Evolutionary conservation across 1,139 yeast genomes (phyloP), one percentile per base, ranked within the genome.

Genomic region (Lodderomyces jiufengensis): DNA sequence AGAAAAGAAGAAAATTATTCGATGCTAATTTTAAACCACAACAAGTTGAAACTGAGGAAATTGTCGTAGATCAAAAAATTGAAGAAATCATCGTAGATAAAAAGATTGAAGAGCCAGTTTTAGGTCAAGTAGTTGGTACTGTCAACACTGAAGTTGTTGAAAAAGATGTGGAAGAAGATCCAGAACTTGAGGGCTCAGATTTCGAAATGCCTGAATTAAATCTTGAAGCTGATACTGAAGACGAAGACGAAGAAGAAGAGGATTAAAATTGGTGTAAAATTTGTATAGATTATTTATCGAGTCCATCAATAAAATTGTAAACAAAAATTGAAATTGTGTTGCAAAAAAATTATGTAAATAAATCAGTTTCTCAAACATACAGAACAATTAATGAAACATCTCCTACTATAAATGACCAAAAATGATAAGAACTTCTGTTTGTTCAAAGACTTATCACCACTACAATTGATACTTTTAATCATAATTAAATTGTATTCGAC

Each of bases 201-300:
- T 71, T 78, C 40, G 84, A 76, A 43, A 75, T 78, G 41, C 84
- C 84, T 38, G 77, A 70, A 23, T 49, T 76, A 29, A 38, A 40
- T 27, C 15, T 38, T 16, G 44, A 42, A 25, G 41, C 35, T 25
- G 36, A 32, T 14, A 26, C 43, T 7, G 41, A 39, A 28, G 42
- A 39, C 23, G 43, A 41, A 31, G 35, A 21, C 11, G 35, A 32
- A 10, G 35, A 32, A 10, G 24, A 32, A 18, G 20, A 18, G n/a
- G n/a, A n/a, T n/a, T n/a, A n/a, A n/a, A n/a, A n/a, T n/a, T n/a
- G n/a, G n/a, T n/a, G n/a, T n/a, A n/a, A n/a, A n/a, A n/a, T n/a
- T n/a, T n/a, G n/a, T n/a, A n/a, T n/a, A n/a, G n/a, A n/a, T n/a
- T n/a, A n/a, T n/a, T n/a, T n/a, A n/a, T n/a, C n/a, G n/a, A n/a